Percentiles rank a stretch among this genome's conserved stretches.
phyloP scores from a whole-genome alignment of 2,329 filamentous ascomycete species.

The Colletotrichum lindemuthianum region DNA sequence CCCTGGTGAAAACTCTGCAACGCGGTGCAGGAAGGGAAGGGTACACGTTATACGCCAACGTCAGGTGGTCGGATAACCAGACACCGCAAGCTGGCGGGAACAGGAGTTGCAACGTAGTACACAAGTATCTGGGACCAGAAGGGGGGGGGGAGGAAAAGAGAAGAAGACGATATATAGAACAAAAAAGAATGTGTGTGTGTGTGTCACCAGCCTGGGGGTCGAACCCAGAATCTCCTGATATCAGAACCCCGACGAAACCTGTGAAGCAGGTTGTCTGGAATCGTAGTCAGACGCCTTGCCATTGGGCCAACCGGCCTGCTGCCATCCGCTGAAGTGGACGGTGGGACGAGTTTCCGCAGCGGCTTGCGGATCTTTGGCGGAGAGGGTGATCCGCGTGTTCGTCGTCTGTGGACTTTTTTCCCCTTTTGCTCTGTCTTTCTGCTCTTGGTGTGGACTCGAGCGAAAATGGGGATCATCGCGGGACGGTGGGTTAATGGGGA shows the following conservation, averaged over 20 bases:
- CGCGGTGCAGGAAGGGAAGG: no score
- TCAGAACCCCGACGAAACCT: not conserved
- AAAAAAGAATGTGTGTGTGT: constrained; percentile 1
- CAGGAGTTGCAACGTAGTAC: no score
- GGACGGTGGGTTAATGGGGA: not conserved
- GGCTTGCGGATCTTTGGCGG: constrained; percentile 12
- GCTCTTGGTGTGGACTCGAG: not conserved
- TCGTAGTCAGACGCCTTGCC: constrained; percentile 54
- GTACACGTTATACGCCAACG: no score
- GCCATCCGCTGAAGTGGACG: not conserved
- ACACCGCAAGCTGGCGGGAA: no score
- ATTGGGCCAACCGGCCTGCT: constrained; percentile 44
- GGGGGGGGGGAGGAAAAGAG: not conserved
- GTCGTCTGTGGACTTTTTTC: not conserved
- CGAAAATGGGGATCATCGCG: not conserved
- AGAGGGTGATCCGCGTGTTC: not conserved
- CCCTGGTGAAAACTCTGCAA: no score
- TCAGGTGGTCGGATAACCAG: no score
- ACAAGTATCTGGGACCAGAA: no score
- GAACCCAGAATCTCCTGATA: constrained; percentile 37
- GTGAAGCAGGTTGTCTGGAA: not conserved
- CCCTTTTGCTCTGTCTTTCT: no score
- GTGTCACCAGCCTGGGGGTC: constrained; percentile 36
- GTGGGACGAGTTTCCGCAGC: not conserved
- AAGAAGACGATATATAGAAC: not conserved